Evolutionary conservation across 768 basidiomycete genomes (phyloP), one percentile per base, ranked within the genome.

Genomic region (Naematelia aurantialba): DNA sequence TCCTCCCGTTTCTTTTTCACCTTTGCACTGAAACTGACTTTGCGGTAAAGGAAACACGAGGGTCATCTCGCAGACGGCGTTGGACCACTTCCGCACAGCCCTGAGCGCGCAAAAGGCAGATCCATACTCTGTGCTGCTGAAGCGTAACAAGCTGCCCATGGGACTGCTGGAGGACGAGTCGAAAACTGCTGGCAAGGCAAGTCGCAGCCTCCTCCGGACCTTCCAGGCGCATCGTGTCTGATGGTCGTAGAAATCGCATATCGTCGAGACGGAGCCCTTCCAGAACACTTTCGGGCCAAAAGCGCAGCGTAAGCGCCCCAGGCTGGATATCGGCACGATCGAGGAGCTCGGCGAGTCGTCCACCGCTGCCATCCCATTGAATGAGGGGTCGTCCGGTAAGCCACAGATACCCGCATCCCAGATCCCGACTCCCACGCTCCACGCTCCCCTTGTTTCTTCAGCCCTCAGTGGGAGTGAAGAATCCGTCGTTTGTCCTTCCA

Each of bases 61-160:
- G 73, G 94, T 97, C 31, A 97, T 99, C 73, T 92, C 91, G 21
- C 94, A 99, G 75, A 88, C 85, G 24, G 93, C 94, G 13, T 80
- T 99, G 69, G 92, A 96, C 72, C 96, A 97, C 78, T 99, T 99
- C 80, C 82, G 94, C 52, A 91, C 89, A 13, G 91, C 89, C 69
- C 83, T 99, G 46, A 82, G 84, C 22, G 81, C 83, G 12, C 90
- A 86, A 76, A 90, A 91, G 68, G 83, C 89, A 78, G 93, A 98
- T 70, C 96, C 96, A 0, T 99, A 98, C 74, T 92, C 91, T 8
- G 94, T 99, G 11, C 83, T 99, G 30, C 78, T 99, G 51, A 87
- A 87, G 59, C 83, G 92, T 59, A 98, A 97, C 79, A 98, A 98
- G 78, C 82, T 99, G 13, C 94, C 94, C 2, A 96, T 99, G 92